A percentile compares a stretch with the other conserved stretches of the same genome.
Conservation (phyloP, 2,329 filamentous ascomycete species). For the Monosporascus sp. region DNA sequence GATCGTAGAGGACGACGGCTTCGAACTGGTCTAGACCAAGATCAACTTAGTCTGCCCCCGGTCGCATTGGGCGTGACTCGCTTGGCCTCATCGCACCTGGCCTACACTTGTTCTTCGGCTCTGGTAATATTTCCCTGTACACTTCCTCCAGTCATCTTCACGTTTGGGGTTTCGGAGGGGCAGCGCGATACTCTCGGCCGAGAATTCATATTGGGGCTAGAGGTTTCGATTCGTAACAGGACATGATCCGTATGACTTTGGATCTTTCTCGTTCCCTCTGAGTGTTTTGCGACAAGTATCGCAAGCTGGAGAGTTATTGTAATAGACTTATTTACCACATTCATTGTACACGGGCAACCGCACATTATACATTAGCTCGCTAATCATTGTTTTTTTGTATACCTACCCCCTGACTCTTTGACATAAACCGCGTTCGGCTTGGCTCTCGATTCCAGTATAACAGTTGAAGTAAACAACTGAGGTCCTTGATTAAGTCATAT, state of each 20-base stretch:
- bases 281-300: not conserved
- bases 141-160: not conserved
- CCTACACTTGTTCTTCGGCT: not conserved
- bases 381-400: not conserved
- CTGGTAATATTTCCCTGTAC: not conserved
- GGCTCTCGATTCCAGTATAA: not conserved
- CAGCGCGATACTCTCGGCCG: not conserved
- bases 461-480: not conserved
- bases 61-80: not conserved
- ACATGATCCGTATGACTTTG: not conserved
- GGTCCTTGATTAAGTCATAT: not conserved
- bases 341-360: not conserved
- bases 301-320: not conserved
- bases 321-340: not conserved
- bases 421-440: not conserved
- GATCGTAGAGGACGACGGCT: conserved; percentile 35
- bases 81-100: not conserved
- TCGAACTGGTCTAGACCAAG: conserved; percentile 31
- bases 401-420: not conserved
- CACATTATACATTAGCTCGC: not conserved
- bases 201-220: not conserved
- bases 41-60: not conserved
- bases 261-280: not conserved
- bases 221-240: not conserved
- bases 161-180: not conserved